phyloP scores from a whole-genome alignment of 1,284 basidiomycete species.

The Puccinia novopanici region DNA sequence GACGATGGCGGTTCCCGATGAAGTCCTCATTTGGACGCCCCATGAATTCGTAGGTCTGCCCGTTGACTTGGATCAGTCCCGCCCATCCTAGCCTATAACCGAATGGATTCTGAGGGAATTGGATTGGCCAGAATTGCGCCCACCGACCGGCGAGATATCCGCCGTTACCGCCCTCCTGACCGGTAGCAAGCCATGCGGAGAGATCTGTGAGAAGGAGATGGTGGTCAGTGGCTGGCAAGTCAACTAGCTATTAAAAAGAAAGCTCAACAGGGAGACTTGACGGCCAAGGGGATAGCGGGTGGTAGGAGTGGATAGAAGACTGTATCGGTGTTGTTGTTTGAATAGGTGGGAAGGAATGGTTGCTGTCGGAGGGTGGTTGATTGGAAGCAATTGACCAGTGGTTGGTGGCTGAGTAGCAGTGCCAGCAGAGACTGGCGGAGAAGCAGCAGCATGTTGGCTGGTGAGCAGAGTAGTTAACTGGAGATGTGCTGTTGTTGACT shows the following conservation, averaged over 20 bases:
- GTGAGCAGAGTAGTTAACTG: too few species aligned
- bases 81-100: slow-evolving; percentile 52
- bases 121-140: slow-evolving; percentile 54
- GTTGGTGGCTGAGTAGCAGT: neutral
- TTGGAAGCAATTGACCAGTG: neutral
- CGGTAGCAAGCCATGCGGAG: slow-evolving; percentile 53
- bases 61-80: slow-evolving; percentile 53
- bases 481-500: too few species aligned
- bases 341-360: neutral
- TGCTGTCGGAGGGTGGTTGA: neutral
- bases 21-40: slow-evolving; percentile 50
- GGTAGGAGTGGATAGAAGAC: slow-evolving; percentile 53
- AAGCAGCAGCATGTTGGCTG: neutral
- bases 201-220: slow-evolving; percentile 51
- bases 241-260: neutral
- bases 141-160: slow-evolving; percentile 53
- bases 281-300: slow-evolving; percentile 54
- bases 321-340: neutral
- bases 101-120: slow-evolving; percentile 47
- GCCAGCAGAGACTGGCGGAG: neutral
- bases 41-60: slow-evolving; percentile 53
- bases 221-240: neutral
- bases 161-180: slow-evolving; percentile 49
- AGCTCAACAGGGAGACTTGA: slow-evolving; percentile 53
- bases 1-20: slow-evolving; percentile 50